Evolutionary conservation across 116 monocot genomes (phyloP), one percentile per base, ranked within the genome.

Genomic region (Iris pallida): DNA sequence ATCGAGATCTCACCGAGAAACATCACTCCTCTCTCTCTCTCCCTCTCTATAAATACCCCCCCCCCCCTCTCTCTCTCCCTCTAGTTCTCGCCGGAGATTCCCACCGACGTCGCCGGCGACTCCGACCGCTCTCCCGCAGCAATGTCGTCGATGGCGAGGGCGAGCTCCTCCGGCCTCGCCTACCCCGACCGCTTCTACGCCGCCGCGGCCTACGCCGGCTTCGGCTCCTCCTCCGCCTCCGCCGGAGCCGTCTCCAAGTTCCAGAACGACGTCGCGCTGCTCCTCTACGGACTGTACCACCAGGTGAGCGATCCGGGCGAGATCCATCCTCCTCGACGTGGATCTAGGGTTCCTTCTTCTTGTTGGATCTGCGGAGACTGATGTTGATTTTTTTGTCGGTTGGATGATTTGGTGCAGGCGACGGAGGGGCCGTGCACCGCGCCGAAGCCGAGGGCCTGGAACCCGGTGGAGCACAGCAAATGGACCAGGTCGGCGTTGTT

Each of bases 141-240:
- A 30, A 30, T 30, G 30, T 30, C 30, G 74, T 64, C 73, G 66
- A 77, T 79, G 86, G 78, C 79, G 68, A 85, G 83, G 80, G 68
- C 54, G 59, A 76, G 83, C 78, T 82, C 68, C 83, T 78, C 93
- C 61, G 80, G 88, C 57, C 83, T 93, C 64, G 77, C 90, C 18
- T 99, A 99, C 88, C 99, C 93, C 43, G 99, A 90, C 16, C 66
- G 99, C 48, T 99, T 99, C 76, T 86, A 79, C 76, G 93, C 99
- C 42, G 99, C 99, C 41, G 93, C 99, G 4, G 61, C 93, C 47
- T 90, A 90, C 79, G 86, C 71, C n/a, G n/a, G 90, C 20, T 79
- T 88, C 60, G 75, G 70, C 51, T 73, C 78, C 30, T 45, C 82
- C 17, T 54, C 41, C 15, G 65, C 79, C 48, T 68, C 68, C 45